phyloP scores from a whole-genome alignment of 2,329 filamentous ascomycete species.

The Monosporascus sp. region DNA sequence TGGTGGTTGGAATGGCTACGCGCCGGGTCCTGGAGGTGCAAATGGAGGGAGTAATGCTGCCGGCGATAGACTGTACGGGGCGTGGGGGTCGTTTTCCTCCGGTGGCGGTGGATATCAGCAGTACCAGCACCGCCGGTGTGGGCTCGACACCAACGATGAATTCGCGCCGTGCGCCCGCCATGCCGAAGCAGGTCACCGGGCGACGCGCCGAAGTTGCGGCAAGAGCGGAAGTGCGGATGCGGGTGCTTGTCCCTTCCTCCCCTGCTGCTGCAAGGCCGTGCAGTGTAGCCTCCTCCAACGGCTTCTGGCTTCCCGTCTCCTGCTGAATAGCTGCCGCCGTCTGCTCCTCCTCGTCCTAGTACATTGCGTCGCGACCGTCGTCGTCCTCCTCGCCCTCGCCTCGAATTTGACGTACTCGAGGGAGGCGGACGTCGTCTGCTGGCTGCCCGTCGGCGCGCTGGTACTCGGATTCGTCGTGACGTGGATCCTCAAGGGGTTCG shows the following conservation, averaged over 20 bases:
- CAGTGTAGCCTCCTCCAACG: no score
- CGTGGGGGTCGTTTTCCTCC: not conserved
- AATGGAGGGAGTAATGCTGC: no score
- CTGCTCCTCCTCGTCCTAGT: not conserved
- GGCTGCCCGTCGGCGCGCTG: conserved; percentile 8
- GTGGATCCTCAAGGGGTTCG: conserved; percentile 10
- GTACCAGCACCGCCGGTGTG: not conserved
- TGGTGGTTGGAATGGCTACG: not conserved
- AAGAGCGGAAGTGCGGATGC: no score
- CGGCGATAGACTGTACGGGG: not conserved
- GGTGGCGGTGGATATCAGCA: not conserved
- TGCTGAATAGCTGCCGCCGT: no score
- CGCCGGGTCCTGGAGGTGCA: not conserved
- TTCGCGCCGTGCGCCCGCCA: no score
- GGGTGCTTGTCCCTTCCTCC: no score
- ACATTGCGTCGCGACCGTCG: not conserved
- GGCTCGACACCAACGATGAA: not conserved
- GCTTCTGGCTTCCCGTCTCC: no score
- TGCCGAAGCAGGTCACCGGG: no score
- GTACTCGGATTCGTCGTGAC: conserved; percentile 14
- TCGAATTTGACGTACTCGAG: not conserved
- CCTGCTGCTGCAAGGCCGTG: no score
- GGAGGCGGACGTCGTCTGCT: conserved; percentile 1
- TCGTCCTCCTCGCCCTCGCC: not conserved
- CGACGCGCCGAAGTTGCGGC: no score